These are phyloP conservation scores for Cryptococcus amylolentus DNA, from an alignment of 1,284 basidiomycete genomes.

Conservation along the genomic window DNA sequence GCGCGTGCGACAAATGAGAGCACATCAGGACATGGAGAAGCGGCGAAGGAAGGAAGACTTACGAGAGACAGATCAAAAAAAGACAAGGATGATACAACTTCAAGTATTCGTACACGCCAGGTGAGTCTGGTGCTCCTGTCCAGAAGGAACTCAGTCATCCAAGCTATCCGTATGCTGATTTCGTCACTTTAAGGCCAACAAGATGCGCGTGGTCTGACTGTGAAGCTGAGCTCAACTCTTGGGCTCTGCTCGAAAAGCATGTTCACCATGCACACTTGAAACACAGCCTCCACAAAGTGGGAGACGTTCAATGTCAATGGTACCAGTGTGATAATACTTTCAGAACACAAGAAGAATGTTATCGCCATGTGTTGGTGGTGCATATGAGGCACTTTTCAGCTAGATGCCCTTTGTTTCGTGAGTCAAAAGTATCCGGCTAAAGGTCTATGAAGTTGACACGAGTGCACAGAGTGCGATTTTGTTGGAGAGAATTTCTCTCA, in stretches of 20 bases:
- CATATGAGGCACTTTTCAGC: constrained; percentile 32
- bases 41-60: constrained; percentile 8
- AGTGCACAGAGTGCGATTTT: constrained; percentile 27
- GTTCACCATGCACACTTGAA: constrained; percentile 27
- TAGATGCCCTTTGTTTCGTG: constrained; percentile 40
- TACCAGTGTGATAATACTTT: constrained; percentile 17
- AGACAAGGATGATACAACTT: constrained; percentile 25
- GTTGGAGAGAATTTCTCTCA: constrained; percentile 25
- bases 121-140: constrained; percentile 5
- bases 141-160: neutral
- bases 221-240: constrained; percentile 31
- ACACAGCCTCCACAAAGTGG: neutral
- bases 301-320: constrained; percentile 22
- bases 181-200: constrained; percentile 16
- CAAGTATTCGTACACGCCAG: constrained; percentile 38
- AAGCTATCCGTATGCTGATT: neutral
- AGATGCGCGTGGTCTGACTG: constrained; percentile 29
- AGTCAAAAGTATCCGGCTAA: neutral
- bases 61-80: constrained; percentile 3
- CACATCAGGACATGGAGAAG: neutral
- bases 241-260: constrained; percentile 38
- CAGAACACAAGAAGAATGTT: constrained; percentile 13
- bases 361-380: constrained; percentile 24
- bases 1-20: constrained; percentile 14
- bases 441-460: neutral